Evolutionary conservation across 164 flowering plant species (phyloP), one percentile per base, ranked within the genome.

Genomic region (Umbilicus rupestris): DNA sequence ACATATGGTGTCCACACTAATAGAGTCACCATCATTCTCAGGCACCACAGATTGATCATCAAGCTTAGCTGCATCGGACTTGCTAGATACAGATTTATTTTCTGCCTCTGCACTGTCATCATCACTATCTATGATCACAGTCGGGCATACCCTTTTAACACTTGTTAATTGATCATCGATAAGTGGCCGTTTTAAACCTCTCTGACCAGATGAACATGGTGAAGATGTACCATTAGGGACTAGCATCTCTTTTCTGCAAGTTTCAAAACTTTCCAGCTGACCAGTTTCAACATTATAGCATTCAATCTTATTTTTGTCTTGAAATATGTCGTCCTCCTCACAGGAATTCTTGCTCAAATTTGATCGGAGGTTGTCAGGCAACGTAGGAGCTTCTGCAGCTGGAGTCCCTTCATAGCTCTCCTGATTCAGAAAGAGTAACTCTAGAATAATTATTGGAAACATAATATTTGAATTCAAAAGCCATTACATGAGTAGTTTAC

Each of bases 41-140:
- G 68, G 72, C 58, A 70, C 52, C 24, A 33, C 39, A 9, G 80
- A 74, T 30, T 71, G 68, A 50, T 66, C 49, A 57, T 73, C 80
- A 44, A 59, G 33, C 62, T 71, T 63, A n/a, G 64, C 30, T 31
- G 26, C 68, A 41, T 68, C 45, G 58, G 63, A 63, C 44, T 55
- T 39, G 68, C 49, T 46, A 68, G 73, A 47, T 65, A 67, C 63
- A 69, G 71, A 72, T 57, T 65, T 65, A 59, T 75, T 68, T 65
- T 73, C 80, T 64, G 52, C 69, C 22, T 24, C 66, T 59, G 65
- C 68, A 47, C 71, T 76, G 52, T 80, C 88, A 72, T 79, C 85
- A 67, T 84, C 95, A 78, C 83, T 76, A 49, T 82, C 94, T 47
- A 82, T 60, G 35, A 74, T 65, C 52, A 75, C 75, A 60, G 81